Percentiles rank a stretch among this genome's conserved stretches.
Conservation (phyloP, 2,329 filamentous ascomycete species). For the Fonsecaea erecta region DNA sequence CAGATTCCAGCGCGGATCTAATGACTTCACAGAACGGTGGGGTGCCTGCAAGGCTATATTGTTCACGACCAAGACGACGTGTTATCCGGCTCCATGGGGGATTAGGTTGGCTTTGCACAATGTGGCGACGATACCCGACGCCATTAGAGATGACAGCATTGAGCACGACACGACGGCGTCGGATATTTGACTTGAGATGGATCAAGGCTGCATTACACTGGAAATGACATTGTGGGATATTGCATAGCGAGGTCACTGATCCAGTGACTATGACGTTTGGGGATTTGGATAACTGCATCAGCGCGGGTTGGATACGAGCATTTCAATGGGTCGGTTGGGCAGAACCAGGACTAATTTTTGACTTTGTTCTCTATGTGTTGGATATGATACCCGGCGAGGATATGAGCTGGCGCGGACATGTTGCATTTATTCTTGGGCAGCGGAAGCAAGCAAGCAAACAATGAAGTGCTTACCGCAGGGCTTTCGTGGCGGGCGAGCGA, state of each 20-base stretch:
- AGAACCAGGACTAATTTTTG: not conserved
- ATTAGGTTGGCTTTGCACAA: not conserved
- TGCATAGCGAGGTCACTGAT: not conserved
- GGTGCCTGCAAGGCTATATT: not conserved
- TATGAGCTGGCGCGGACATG: not conserved
- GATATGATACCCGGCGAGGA: slow-evolving; percentile 3
- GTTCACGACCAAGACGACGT: not conserved
- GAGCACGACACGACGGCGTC: not conserved
- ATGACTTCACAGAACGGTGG: not conserved
- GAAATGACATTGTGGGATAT: not conserved
- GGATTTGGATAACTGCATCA: not conserved
- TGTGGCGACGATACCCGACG: not conserved
- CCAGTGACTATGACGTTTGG: not conserved
- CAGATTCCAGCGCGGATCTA: not conserved
- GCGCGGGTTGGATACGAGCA: not conserved
- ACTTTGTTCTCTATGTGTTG: not conserved
- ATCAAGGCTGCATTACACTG: not conserved
- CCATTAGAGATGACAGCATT: not conserved
- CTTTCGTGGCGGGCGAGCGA: too few relatives aligned
- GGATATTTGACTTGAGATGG: not conserved
- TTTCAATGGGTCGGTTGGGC: too few relatives aligned
- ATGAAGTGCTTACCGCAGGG: too few relatives aligned
- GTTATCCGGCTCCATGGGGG: not conserved
- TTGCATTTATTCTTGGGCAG: too few relatives aligned
- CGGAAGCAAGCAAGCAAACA: too few relatives aligned